Base-by-base conservation (phyloP, 768 basidiomycete genomes). In the Filobasidium floriforme region DNA sequence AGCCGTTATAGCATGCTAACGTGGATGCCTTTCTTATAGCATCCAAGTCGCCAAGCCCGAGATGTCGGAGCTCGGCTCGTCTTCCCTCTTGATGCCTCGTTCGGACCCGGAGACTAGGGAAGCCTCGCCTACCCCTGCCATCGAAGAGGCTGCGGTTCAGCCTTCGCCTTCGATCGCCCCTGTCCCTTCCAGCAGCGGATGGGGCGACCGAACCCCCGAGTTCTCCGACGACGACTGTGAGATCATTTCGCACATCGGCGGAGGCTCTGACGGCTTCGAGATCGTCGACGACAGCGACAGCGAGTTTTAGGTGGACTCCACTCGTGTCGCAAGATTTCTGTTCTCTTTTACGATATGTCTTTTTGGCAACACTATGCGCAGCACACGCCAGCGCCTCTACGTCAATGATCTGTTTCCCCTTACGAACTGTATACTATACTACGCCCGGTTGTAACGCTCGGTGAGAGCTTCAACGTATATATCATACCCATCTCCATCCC, bases 11-110 rank as follows among this genome's bases (percentile, higher is more conserved):
- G 26, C 26, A n/a, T 59, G 32, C 57, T 32, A 41, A 44, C 32
- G 59, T 37, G 46, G 32, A 43, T 1, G 41, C 14, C 22, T 49
- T 32, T 61, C 43, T 60, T 44, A 43, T 54, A 73, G 74, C 66
- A 64, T 73, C 46, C 55, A 55, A n/a, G 69, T 72, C 26, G 71
- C 63, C 18, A 64, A 66, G 43, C 61, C 69, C 28, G 66, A 63
- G 41, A 57, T 59, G 5, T 60, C 63, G 7, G 61, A 63, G 5
- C 66, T 77, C 24, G 62, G 61, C 32, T 65, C 73, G 1, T 75
- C 75, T 1, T 67, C 74, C 0, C 70, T 76, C 7, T 73, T 76
- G 67, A 75, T 78, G 70, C 76, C 73, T 12, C 22, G 19, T n/a
- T 26, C 44, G 29, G 46, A 49, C 22, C 32, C 32, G 32, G 64